Percentiles rank a stretch among this genome's conserved stretches.
Evolutionary conservation across 1,139 yeast genomes (phyloP).

Genomic region (Candida buenavistaensis): DNA sequence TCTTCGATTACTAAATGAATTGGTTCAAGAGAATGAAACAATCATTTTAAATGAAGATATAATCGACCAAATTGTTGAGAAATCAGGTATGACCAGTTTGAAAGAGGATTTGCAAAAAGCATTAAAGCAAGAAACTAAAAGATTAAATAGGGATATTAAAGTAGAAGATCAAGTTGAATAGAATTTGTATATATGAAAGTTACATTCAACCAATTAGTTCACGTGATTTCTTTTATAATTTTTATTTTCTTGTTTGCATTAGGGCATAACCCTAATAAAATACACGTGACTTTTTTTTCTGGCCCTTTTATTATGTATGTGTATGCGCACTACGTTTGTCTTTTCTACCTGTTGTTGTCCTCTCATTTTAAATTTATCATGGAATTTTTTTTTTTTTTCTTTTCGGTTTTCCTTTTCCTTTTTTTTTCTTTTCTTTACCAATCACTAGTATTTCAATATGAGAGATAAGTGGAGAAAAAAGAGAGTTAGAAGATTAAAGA

Average conservation of each 20-base stretch:
- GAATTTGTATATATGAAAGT: not conserved
- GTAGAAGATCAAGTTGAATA: slow-evolving; percentile 20
- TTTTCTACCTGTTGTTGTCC: not conserved
- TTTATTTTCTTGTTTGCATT: not conserved
- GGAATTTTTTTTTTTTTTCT: slow-evolving; percentile 8
- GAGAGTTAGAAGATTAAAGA: slow-evolving; percentile 99
- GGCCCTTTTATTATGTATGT: not conserved
- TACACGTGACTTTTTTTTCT: not conserved
- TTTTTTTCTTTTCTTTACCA: slow-evolving; percentile 12
- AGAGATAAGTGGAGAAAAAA: slow-evolving; percentile 98
- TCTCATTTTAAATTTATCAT: not conserved
- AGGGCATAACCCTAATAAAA: not conserved
- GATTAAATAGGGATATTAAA: slow-evolving; percentile 23
- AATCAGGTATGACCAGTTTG: slow-evolving; percentile 35
- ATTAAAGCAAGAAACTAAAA: slow-evolving; percentile 43
- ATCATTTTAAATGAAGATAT: slow-evolving; percentile 31
- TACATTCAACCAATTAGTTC: too few relatives aligned
- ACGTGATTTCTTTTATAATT: too few relatives aligned
- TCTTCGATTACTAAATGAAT: slow-evolving; percentile 11
- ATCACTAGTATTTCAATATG: slow-evolving; percentile 51
- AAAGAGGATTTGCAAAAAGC: slow-evolving; percentile 46
- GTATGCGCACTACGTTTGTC: not conserved
- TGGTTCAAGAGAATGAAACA: slow-evolving; percentile 26
- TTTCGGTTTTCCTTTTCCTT: slow-evolving; percentile 14
- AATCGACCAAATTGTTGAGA: slow-evolving; percentile 29